These are phyloP conservation scores for Thelonectria blattea DNA, from an alignment of 2,329 filamentous ascomycete genomes.

Conservation along the genomic window DNA sequence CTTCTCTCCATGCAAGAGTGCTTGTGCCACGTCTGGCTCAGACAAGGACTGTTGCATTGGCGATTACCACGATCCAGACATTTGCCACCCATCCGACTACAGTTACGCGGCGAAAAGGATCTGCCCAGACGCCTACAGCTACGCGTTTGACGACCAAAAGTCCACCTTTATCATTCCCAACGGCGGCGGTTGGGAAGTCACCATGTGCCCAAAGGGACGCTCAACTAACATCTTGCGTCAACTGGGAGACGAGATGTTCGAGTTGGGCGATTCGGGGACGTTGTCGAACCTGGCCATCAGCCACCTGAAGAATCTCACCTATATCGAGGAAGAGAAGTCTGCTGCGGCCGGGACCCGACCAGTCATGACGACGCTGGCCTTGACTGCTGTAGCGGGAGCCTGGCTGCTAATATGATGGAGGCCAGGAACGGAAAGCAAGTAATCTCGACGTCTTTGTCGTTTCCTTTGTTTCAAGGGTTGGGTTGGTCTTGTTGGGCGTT, in stretches of 20 bases:
- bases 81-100: slow-evolving; percentile 72
- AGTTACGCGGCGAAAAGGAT: slow-evolving; percentile 72
- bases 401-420: slow-evolving; percentile 28
- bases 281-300: slow-evolving; percentile 43
- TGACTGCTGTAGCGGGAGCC: slow-evolving; percentile 14
- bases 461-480: slow-evolving; percentile 24
- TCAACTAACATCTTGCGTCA: slow-evolving; percentile 65
- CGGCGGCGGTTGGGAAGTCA: slow-evolving; percentile 78
- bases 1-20: slow-evolving; percentile 80
- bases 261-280: slow-evolving; percentile 51
- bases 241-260: slow-evolving; percentile 55
- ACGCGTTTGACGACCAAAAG: slow-evolving; percentile 65
- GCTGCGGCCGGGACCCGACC: slow-evolving; percentile 32
- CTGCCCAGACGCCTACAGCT: slow-evolving; percentile 87
- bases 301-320: slow-evolving; percentile 43
- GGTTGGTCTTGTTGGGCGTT: slow-evolving; percentile 18
- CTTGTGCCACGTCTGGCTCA: slow-evolving; percentile 72
- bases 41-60: slow-evolving; percentile 79
- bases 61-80: slow-evolving; percentile 64
- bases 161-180: slow-evolving; percentile 67
- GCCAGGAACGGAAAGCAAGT: background rate
- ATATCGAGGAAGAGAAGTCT: slow-evolving; percentile 43
- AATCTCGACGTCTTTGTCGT: background rate
- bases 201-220: slow-evolving; percentile 73
- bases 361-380: slow-evolving; percentile 18